Evolutionary conservation across 495 filamentous ascomycete genomes (phyloP), one percentile per base, ranked within the genome.

Genomic region (Aspergillus steynii): DNA sequence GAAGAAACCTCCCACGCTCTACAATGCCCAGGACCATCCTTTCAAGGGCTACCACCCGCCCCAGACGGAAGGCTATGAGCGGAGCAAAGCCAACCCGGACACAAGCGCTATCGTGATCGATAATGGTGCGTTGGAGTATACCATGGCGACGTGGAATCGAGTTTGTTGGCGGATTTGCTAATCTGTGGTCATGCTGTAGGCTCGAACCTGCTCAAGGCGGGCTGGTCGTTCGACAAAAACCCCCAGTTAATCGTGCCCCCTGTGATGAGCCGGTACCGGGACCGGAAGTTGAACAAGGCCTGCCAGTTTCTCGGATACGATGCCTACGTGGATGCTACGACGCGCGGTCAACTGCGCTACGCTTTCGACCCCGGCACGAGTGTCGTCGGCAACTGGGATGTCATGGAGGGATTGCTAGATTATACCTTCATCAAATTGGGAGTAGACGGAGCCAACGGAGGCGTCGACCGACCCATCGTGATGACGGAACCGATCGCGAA

Each of bases 401-500:
- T 91, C 15, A 90, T 96, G 86, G 95, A 99, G 71, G 91, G 91
- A 37, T 80, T 97, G 28, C 72, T 99, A 56, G 95, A 99, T 71
- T 95, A 96, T 68, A 79, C 92, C 29, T 98, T 99, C 72, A 77
- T 96, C 51, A 97, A 96, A 76, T 77, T 99, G 45, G 96, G 95
- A 12, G 81, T 97, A 56, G 90, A 96, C 58, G 90, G 88, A 5
- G 78, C 79, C 15, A 74, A 79, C 53, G 91, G 90, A 32, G 82
- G 83, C 7, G 84, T 99, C 45, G 93, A 91, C 61, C 79, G 92
- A 67, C 92, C 94, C 2, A 83, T 99, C 60, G 86, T 99, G 49
- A 96, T 99, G 92, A 98, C 95, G 0, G 95, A 99, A 72, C 88
- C 96, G 0, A 86, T 97, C 60, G 95, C 93, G 9, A 97, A 97